Percentiles rank a stretch among this genome's conserved stretches.
phyloP scores from a whole-genome alignment of 2,329 filamentous ascomycete species.

The Trichoderma hamatum region DNA sequence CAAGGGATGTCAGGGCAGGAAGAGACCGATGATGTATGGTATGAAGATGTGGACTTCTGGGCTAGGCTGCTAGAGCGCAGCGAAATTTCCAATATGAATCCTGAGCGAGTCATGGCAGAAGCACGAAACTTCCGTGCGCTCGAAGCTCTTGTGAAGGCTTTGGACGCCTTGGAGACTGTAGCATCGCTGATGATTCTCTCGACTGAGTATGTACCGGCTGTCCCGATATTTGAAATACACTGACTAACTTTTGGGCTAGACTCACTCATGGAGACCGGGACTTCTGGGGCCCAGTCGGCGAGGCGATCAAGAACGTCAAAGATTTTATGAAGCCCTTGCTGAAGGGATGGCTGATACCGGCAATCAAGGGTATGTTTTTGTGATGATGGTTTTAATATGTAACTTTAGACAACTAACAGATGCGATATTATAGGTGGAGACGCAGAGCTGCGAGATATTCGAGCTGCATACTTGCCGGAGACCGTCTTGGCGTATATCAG shows the following conservation, averaged over 20 bases:
- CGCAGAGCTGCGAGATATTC: conserved; percentile 64
- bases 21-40: conserved; percentile 43
- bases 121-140: conserved; percentile 69
- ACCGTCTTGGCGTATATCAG: conserved; percentile 81
- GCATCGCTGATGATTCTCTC: conserved; percentile 57
- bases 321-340: conserved; percentile 64
- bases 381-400: background rate
- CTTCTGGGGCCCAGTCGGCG: conserved; percentile 58
- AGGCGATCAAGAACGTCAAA: conserved; percentile 57
- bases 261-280: conserved; percentile 41
- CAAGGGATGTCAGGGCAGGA: conserved; percentile 44
- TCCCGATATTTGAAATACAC: background rate
- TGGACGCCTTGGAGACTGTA: conserved; percentile 71
- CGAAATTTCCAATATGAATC: conserved; percentile 42
- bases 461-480: conserved; percentile 82
- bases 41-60: conserved; percentile 48
- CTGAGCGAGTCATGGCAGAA: conserved; percentile 52
- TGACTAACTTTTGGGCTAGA: background rate
- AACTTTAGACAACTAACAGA: background rate
- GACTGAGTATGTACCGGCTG: conserved; percentile 50
- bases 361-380: conserved; percentile 55
- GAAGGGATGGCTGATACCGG: conserved; percentile 63
- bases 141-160: conserved; percentile 65
- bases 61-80: conserved; percentile 42
- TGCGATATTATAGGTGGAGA: conserved; percentile 48